Conservation (phyloP, 225 moss, liverwort and hornwort genomes). For the Sphagnum contortum region DNA sequence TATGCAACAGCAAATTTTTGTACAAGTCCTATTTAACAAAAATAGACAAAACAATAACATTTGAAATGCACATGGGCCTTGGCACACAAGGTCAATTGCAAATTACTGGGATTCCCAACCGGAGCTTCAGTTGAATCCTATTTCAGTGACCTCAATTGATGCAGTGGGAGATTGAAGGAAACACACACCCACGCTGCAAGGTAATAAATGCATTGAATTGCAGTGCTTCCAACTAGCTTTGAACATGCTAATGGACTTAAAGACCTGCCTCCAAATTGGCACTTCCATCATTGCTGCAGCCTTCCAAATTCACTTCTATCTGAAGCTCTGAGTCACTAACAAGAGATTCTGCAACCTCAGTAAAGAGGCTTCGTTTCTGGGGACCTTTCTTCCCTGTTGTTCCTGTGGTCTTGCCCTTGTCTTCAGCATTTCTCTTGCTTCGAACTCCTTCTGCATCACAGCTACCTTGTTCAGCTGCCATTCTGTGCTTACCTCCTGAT, state of each 20-base stretch:
- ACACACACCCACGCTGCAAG: no score
- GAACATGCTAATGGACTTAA: not conserved
- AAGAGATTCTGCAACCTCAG: conserved; percentile 29
- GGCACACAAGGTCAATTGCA: no score
- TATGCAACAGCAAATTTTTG: no score
- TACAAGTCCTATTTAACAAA: no score
- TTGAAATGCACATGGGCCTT: no score
- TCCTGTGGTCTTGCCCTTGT: conserved; percentile 31
- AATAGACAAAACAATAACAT: no score
- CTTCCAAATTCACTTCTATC: conserved; percentile 45
- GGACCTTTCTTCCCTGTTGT: conserved; percentile 31
- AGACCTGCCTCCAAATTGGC: conserved; percentile 40
- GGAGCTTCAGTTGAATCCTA: no score
- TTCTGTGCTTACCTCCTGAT: conserved; percentile 51
- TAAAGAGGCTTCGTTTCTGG: conserved; percentile 17
- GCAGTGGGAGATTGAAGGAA: no score
- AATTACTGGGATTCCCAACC: no score
- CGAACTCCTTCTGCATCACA: conserved; percentile 27
- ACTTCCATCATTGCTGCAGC: conserved; percentile 44
- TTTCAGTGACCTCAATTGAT: no score
- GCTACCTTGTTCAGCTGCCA: conserved; percentile 58
- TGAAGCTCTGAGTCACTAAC: conserved; percentile 38
- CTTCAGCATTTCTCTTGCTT: conserved; percentile 46
- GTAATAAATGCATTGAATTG: no score
- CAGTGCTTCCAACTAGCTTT: no score